These are phyloP conservation scores for Penicillium sp. DNA, from an alignment of 2,329 filamentous ascomycete genomes.

Conservation along the genomic window DNA sequence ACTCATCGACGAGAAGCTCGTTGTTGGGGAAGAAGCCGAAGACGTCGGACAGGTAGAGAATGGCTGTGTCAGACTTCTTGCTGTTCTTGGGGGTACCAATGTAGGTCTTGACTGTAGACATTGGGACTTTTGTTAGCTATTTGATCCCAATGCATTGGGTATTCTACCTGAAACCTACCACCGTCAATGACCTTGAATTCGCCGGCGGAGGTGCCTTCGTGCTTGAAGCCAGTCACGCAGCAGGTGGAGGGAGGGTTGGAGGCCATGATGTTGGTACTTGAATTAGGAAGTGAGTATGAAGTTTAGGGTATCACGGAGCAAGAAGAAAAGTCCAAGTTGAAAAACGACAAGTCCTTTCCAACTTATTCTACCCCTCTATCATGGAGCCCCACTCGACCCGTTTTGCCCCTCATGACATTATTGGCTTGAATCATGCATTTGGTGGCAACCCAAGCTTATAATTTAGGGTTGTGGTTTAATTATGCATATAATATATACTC, in stretches of 20 bases:
- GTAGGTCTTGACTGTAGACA: slow-evolving; percentile 54
- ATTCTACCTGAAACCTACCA: slow-evolving; percentile 33
- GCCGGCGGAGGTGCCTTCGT: slow-evolving; percentile 51
- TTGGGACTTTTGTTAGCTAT: slow-evolving; percentile 1
- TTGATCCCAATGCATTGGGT: neutral
- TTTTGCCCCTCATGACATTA: slow-evolving; percentile 2
- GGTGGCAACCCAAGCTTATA: neutral
- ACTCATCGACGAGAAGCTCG: slow-evolving; percentile 71
- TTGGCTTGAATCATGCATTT: neutral
- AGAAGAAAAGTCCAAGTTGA: neutral
- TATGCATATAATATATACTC: neutral
- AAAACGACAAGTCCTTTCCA: neutral
- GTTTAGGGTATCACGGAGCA: neutral
- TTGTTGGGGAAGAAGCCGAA: slow-evolving; percentile 61
- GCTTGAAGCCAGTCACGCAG: slow-evolving; percentile 52
- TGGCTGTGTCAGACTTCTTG: slow-evolving; percentile 52
- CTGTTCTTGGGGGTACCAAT: slow-evolving; percentile 55
- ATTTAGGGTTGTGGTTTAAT: neutral
- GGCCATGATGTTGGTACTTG: slow-evolving; percentile 43
- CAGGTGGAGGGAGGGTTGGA: slow-evolving; percentile 52
- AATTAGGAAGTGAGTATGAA: neutral
- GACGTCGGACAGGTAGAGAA: slow-evolving; percentile 60
- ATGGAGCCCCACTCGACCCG: slow-evolving; percentile 10
- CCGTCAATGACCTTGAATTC: slow-evolving; percentile 49
- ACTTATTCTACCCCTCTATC: slow-evolving; percentile 3